Evolutionary conservation across 164 flowering plant genomes (phyloP), one percentile per base, ranked within the genome.

Genomic region (Vitis cinerea): DNA sequence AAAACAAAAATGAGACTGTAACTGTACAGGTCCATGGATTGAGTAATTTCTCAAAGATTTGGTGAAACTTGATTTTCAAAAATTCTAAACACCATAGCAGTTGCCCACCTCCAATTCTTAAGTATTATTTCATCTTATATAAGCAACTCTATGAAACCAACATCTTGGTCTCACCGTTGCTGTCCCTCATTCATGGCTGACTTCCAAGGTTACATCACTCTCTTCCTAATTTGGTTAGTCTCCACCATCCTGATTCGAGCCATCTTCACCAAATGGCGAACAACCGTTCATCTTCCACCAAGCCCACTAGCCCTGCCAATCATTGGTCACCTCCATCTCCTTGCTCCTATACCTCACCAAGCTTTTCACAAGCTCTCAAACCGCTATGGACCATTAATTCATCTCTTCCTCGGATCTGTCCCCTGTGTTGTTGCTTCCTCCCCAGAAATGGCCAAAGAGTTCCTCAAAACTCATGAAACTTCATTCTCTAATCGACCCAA

Each of bases 381-480:
- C 37, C 72, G 71, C 23, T 74, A 71, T 50, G 90, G 87, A 1
- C 83, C 87, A 12, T 60, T 82, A 3, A 66, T 82, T 9, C 74
- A 74, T 51, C 58, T 83, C 65, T 69, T 10, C n/a, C 64, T 84
- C 9, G 85, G 86, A 51, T 73, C 83, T 0, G 60, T 52, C 14
- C 78, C 75, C 10, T 74, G 74, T n/a, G 11, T 82, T 11, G 76
- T 86, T 15, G 84, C 54, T 59, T 84, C 88, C 56, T 72, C 81
- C 2, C 71, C 87, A 1, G 80, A 80, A 51, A 61, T 71, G 13
- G 85, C 86, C 2, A 79, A 74, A 69, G 83, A 85, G 19, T 50
- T 80, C 69, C 75, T 85, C 30, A 87, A 81, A 72, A 83, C 82
- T 50, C 75, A 85, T 63, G 90, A 87, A 14, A 31, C 61, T 30